Conservation (phyloP, 108 stramenopile genomes). For the Skeletonema potamos region DNA sequence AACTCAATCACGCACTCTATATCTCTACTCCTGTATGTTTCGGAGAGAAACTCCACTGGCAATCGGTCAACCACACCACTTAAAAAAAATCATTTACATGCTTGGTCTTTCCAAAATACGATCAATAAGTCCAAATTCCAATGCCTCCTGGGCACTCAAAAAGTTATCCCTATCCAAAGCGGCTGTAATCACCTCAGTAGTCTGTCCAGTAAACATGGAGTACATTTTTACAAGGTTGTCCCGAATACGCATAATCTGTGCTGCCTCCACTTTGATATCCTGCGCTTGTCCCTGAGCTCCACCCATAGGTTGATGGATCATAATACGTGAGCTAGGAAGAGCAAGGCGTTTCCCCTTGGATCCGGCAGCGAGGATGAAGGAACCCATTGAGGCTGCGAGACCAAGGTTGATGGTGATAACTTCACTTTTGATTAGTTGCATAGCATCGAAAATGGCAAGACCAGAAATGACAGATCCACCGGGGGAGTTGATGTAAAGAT, state of each 20-base stretch:
- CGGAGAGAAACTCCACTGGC: background rate
- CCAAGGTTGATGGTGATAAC: slow-evolving; percentile 98
- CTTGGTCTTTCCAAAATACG: slow-evolving; percentile 81
- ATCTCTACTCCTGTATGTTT: background rate
- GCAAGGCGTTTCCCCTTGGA: slow-evolving; percentile 92
- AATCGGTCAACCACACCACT: background rate
- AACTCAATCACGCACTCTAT: background rate
- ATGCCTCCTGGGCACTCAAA: slow-evolving; percentile 94
- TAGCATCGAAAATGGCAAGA: slow-evolving; percentile 96
- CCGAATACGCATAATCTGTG: slow-evolving; percentile 97
- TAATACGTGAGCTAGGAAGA: slow-evolving; percentile 93
- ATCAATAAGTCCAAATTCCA: slow-evolving; percentile 95
- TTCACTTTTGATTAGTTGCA: slow-evolving; percentile 95
- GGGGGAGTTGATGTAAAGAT: slow-evolving; percentile 98
- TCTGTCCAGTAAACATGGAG: slow-evolving; percentile 97
- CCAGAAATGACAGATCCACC: slow-evolving; percentile 97
- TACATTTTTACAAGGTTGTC: slow-evolving; percentile 98
- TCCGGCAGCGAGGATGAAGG: slow-evolving; percentile 96
- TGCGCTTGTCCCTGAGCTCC: slow-evolving; percentile 98
- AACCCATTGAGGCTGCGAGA: slow-evolving; percentile 96
- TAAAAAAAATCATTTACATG: slow-evolving; percentile 20
- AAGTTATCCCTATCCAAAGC: slow-evolving; percentile 98
- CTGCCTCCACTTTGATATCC: slow-evolving; percentile 98
- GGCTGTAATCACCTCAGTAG: slow-evolving; percentile 82
- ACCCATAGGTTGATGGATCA: slow-evolving; percentile 99